Base-by-base conservation (phyloP, 352 stramenopile species). In the Blastocystis sp. region DNA sequence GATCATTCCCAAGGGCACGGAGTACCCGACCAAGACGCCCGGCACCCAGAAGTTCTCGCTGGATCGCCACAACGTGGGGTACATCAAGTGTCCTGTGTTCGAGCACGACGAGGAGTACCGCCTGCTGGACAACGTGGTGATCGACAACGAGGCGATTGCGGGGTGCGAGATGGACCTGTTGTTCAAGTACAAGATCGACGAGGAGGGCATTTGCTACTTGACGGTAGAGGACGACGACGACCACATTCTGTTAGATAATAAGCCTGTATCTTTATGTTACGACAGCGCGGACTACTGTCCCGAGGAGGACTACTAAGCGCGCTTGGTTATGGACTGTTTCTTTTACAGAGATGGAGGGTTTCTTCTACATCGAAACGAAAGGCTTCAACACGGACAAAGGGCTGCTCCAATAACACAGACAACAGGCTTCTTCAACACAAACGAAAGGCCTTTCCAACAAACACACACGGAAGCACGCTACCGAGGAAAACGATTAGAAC, bases 401-500 rank as follows among this genome's bases (percentile, higher is more conserved):
- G n/a, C n/a, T n/a, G n/a, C n/a, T n/a, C n/a, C n/a, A n/a, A n/a
- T n/a, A n/a, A n/a, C n/a, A n/a, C n/a, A n/a, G n/a, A n/a, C n/a
- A n/a, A n/a, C n/a, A n/a, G n/a, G n/a, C n/a, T n/a, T n/a, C n/a
- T n/a, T n/a, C n/a, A n/a, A n/a, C n/a, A n/a, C n/a, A n/a, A n/a
- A n/a, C n/a, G n/a, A n/a, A n/a, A n/a, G n/a, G 26, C 26, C 9
- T 33, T 65, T 31, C 4, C 6, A 12, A 39, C 24, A 70, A 70
- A 41, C 62, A 70, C 24, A 16, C 9, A 19, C 62, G 21, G 31
- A 70, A 70, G 26, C 62, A 65, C 59, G 59, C 59, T 65, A 33
- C 59, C 45, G 45, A 55, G 16, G 0, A 16, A 0, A 55, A 65
- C 66, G n/a, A n/a, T 67, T 55, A 89, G 51, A 89, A 89, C 6